Evolutionary conservation across 208 protist species (phyloP).

Genomic region (Acanthamoeba lenticulata): DNA sequence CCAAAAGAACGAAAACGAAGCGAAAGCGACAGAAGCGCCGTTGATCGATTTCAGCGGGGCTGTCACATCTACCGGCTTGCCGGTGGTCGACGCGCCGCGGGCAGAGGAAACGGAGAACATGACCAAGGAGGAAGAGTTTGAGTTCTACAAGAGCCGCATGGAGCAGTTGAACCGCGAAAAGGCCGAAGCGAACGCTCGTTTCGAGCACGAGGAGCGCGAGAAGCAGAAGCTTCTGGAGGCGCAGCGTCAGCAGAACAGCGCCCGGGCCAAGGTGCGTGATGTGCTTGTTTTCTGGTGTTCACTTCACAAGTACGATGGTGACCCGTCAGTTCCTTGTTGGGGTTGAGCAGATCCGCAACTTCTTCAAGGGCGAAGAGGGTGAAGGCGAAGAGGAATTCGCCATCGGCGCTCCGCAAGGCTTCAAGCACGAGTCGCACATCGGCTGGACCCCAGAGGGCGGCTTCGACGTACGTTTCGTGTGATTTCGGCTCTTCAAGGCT

Average conservation of each 20-base stretch:
- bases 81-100: background rate
- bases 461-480: background rate
- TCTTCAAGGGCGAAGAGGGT: slow-evolving; percentile 3
- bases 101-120: background rate
- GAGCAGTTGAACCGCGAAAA: slow-evolving; percentile 7
- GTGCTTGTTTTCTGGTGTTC: too few relatives aligned
- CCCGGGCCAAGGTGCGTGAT: background rate
- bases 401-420: background rate
- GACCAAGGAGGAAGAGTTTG: slow-evolving; percentile 8
- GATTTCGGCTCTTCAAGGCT: background rate
- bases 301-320: background rate
- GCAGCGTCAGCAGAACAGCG: background rate
- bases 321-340: background rate
- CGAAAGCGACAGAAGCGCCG: too few relatives aligned
- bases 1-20: background rate
- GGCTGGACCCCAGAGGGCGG: background rate
- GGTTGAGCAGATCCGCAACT: background rate
- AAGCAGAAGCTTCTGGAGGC: background rate
- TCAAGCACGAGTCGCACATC: slow-evolving; percentile 10
- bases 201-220: background rate
- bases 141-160: background rate
- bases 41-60: too few relatives aligned
- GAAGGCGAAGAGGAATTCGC: background rate
- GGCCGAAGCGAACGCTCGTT: background rate
- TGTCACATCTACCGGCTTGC: background rate